Percentiles rank a stretch among this genome's conserved stretches.
phyloP scores from a whole-genome alignment of 352 stramenopile species.

The Pythium utonaiense region DNA sequence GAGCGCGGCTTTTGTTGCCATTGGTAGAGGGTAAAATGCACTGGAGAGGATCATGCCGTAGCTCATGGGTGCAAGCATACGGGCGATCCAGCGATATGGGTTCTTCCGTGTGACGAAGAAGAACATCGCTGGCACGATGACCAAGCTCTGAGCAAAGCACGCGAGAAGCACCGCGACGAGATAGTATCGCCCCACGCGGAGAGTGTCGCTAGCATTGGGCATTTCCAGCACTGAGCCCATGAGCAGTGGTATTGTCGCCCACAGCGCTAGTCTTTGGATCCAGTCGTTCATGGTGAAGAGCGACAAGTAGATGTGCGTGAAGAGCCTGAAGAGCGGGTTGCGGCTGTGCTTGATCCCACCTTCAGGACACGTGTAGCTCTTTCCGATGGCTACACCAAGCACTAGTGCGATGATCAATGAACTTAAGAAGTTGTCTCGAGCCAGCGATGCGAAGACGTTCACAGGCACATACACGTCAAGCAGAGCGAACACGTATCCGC shows the following conservation, averaged over 20 bases:
- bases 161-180: constrained; percentile 27
- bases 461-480: constrained; percentile 41
- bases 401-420: constrained; percentile 46
- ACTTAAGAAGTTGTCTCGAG: constrained; percentile 39
- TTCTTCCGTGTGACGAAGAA: constrained; percentile 48
- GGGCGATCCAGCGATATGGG: constrained; percentile 43
- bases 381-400: constrained; percentile 42
- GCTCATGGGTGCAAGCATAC: constrained; percentile 41
- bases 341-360: constrained; percentile 31
- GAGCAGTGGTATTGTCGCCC: constrained; percentile 47
- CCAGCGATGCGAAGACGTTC: constrained; percentile 43
- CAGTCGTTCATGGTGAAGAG: constrained; percentile 62
- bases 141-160: constrained; percentile 32
- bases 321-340: constrained; percentile 55
- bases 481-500: constrained; percentile 42
- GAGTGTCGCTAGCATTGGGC: constrained; percentile 28
- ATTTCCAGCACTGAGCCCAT: constrained; percentile 39
- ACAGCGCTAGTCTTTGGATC: constrained; percentile 46
- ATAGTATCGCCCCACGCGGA: constrained; percentile 44
- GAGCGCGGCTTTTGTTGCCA: constrained; percentile 58
- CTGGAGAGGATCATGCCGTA: constrained; percentile 48
- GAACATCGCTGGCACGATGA: constrained; percentile 48
- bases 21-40: constrained; percentile 42
- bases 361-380: constrained; percentile 30
- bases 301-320: constrained; percentile 57